Evolutionary conservation across 345 rosid species (phyloP), one percentile per base, ranked within the genome.

Genomic region (Syzygium aqueum): DNA sequence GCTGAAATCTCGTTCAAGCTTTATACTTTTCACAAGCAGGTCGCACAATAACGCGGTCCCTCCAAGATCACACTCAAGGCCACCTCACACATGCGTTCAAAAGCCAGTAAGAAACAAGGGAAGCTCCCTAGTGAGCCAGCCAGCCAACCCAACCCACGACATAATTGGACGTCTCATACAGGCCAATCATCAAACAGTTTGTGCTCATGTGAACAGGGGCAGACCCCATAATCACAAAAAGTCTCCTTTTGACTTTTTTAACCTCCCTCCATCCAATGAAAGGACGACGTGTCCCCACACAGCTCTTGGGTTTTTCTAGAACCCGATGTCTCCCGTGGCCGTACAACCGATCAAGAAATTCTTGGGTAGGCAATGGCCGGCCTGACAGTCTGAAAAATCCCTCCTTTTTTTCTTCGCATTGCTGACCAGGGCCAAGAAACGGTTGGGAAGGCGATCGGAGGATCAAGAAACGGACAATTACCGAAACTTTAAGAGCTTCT

Each of bases 1-100:
- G 90, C 89, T 87, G 92, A 91, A 91, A 85, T 88, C 83, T 63
- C 87, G 37, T 33, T 83, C 85, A 89, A 85, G 43, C 61, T 53
- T 37, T 78, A 5, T 30, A 84, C 11, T 15, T 84, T 23, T 84
- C 50, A 21, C 84, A 84, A 30, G 56, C 77, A 51, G 84, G 85
- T 40, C 25, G 46, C 49, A 33, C 2, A 17, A 17, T 73, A 73
- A 2, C 49, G 80, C 19, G 49, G 80, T 33, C 80, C 46, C 80
- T 19, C 43, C 46, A 2, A 19, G 56, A 84, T 53, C 85, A 50
- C 14, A 52, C 86, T 5, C 16, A 53, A 46, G 65, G 59, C 33
- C 86, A 84, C 85, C 86, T 87, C 86, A 61, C 59, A 87, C 46
- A 49, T 51, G 57, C 28, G 57, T 87, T 65, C 67, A 63, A 61